phyloP scores from a whole-genome alignment of 202 grass and related monocot genomes.

The Thinopyrum obtusiflorum region DNA sequence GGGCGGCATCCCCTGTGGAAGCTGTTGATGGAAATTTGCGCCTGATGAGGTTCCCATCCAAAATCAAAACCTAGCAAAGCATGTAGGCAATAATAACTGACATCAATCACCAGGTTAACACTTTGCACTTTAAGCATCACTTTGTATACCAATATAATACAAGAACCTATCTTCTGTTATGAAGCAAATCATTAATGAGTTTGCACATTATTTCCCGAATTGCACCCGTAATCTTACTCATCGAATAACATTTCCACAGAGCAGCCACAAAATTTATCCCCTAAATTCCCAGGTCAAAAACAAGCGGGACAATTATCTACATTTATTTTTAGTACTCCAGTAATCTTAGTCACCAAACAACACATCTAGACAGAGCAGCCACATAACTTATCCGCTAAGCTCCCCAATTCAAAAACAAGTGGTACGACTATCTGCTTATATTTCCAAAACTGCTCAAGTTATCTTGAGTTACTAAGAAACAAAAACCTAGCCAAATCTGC shows the following conservation, averaged over 20 bases:
- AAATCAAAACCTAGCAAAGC: constrained; percentile 19
- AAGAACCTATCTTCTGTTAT: background rate
- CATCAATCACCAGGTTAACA: background rate
- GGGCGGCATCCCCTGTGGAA: constrained; percentile 51
- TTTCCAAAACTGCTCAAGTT: background rate
- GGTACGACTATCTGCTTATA: background rate
- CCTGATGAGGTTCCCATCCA: constrained; percentile 66
- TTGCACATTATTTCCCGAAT: background rate
- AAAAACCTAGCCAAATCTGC: background rate
- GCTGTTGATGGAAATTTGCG: constrained; percentile 53
- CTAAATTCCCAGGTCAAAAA: background rate
- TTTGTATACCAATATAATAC: background rate
- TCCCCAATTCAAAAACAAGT: background rate
- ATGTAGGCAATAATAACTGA: background rate
- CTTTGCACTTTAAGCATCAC: background rate
- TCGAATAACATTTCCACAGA: background rate
- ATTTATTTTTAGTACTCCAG: background rate
- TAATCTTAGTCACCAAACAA: background rate
- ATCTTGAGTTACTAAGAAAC: background rate
- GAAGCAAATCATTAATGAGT: background rate
- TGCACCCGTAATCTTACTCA: background rate
- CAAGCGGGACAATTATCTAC: background rate
- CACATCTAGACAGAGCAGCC: background rate
- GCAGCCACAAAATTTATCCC: background rate
- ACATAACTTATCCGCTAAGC: background rate